Evolutionary conservation across 805 yeast genomes (phyloP).

Genomic region (Candida montana): DNA sequence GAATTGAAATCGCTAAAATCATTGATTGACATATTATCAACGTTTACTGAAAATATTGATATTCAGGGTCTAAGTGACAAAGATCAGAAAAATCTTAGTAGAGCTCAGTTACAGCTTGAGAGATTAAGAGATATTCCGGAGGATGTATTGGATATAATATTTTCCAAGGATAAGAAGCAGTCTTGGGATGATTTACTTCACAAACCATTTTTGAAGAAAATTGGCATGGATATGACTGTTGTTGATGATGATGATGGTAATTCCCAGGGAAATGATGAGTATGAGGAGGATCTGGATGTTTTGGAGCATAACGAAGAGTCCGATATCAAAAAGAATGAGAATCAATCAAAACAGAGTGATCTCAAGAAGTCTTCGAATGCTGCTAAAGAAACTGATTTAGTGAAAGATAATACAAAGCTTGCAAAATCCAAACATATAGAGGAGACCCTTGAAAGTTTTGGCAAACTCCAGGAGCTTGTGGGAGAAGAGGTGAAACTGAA

Average conservation of each 20-base stretch:
- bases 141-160: conserved; percentile 7
- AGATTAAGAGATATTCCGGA: conserved; percentile 7
- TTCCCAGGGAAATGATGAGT: neutral
- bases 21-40: neutral
- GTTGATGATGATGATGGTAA: neutral
- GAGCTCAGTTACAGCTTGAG: conserved; percentile 1
- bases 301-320: neutral
- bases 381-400: too few species aligned
- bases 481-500: neutral
- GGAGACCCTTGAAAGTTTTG: neutral
- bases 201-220: conserved; percentile 4
- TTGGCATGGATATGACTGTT: conserved; percentile 5
- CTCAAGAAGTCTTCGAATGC: neutral
- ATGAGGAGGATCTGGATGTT: neutral
- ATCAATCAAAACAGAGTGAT: neutral
- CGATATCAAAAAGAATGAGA: neutral
- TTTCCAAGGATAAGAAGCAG: conserved; percentile 3
- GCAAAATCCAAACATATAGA: too few species aligned
- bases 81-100: conserved; percentile 1
- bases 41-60: conserved; percentile 2
- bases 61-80: conserved; percentile 6
- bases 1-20: conserved; percentile 3
- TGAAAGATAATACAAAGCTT: too few species aligned
- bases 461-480: neutral
- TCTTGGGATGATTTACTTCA: conserved; percentile 4